These are phyloP conservation scores for Emmonsia crescens DNA, from an alignment of 2,329 filamentous ascomycete genomes.

Conservation along the genomic window DNA sequence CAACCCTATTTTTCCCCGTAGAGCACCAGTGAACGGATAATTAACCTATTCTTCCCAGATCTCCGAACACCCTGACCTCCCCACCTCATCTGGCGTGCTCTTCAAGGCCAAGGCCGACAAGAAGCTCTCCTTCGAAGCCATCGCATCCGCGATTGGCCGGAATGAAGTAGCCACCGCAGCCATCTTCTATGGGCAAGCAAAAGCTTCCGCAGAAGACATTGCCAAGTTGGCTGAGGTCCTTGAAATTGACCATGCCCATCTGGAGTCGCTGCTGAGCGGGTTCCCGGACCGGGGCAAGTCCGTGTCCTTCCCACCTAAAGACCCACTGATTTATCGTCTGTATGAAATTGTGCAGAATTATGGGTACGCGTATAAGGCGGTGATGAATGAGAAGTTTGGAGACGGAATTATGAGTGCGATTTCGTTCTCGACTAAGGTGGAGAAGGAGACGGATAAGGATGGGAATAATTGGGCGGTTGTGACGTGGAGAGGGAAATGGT, in stretches of 20 bases:
- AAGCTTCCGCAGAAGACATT: conserved; percentile 59
- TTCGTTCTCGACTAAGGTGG: conserved; percentile 77
- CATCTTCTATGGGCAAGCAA: conserved; percentile 80
- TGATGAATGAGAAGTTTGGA: conserved; percentile 90
- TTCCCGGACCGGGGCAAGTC: conserved; percentile 73
- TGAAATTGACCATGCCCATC: conserved; percentile 44
- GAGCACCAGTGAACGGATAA: background rate
- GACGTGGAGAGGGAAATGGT: conserved; percentile 76
- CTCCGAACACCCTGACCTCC: conserved; percentile 58
- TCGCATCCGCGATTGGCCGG: conserved; percentile 62
- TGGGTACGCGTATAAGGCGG: conserved; percentile 88
- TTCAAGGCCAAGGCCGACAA: conserved; percentile 71
- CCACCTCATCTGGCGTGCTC: conserved; percentile 58
- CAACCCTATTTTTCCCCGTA: background rate
- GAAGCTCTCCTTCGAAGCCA: conserved; percentile 66
- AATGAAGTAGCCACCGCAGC: conserved; percentile 78
- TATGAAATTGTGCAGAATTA: conserved; percentile 97
- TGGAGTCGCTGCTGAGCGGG: conserved; percentile 54
- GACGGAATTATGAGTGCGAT: conserved; percentile 97
- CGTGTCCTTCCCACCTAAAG: conserved; percentile 72
- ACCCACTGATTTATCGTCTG: conserved; percentile 78
- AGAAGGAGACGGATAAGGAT: conserved; percentile 82
- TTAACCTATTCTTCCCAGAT: conserved; percentile 34
- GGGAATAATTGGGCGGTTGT: conserved; percentile 78
- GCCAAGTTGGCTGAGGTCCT: conserved; percentile 56